A percentile compares a stretch with the other conserved stretches of the same genome.
These are phyloP conservation scores for Heliamphora pulchella DNA, from an alignment of 179 eudicot species.

Conservation along the genomic window DNA sequence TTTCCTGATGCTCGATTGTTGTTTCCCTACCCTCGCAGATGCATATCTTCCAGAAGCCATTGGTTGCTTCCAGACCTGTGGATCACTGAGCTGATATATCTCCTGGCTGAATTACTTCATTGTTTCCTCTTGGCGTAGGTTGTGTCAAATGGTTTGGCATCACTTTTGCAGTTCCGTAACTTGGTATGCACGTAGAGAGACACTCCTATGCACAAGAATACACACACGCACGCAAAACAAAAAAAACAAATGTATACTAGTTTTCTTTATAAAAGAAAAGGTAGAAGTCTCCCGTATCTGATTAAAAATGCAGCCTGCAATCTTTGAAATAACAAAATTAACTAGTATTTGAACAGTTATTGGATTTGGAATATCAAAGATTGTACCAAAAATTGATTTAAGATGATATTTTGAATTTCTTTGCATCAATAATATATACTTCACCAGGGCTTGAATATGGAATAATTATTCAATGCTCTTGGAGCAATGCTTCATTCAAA, in stretches of 20 bases:
- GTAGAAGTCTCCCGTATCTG: no score
- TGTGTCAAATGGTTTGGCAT: constrained; percentile 8
- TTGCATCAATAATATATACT: no score
- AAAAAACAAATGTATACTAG: background rate
- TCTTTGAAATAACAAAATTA: no score
- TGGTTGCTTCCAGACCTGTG: constrained; percentile 7
- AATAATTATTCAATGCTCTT: no score
- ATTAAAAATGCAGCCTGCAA: no score
- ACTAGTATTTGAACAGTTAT: no score
- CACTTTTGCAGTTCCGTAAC: background rate
- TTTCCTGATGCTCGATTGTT: background rate
- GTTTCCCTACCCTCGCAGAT: constrained; percentile 11
- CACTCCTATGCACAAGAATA: background rate
- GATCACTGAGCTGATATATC: constrained; percentile 5
- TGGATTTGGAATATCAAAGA: no score
- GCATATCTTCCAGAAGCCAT: constrained; percentile 8
- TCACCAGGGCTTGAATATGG: no score
- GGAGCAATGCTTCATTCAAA: no score
- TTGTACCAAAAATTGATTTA: no score
- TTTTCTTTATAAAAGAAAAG: background rate
- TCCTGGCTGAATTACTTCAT: constrained; percentile 1
- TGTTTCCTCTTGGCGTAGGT: constrained; percentile 7
- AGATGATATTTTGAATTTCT: no score
- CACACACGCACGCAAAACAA: no score
- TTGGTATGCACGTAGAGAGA: constrained; percentile 2